phyloP scores from a whole-genome alignment of 2,329 filamentous ascomycete species.

The Sclerotinia spermophila region DNA sequence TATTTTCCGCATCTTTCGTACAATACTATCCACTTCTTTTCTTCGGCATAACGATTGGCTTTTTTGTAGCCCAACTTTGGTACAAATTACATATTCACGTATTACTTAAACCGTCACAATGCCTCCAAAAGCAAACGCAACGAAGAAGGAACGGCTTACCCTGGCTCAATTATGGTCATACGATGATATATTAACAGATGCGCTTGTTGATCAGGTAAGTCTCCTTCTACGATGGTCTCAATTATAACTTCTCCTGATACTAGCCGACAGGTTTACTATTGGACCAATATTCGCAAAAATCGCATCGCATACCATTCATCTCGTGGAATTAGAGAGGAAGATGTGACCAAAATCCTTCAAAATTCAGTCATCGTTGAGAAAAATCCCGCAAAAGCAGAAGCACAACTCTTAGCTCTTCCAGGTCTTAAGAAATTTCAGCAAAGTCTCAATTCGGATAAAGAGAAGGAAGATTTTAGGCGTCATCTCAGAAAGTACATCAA shows the following conservation, averaged over 20 bases:
- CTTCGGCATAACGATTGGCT: conserved; percentile 1
- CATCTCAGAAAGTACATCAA: conserved; percentile 89
- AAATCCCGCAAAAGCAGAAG: conserved; percentile 66
- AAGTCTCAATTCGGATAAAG: conserved; percentile 66
- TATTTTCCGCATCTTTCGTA: not conserved
- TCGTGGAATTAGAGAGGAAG: conserved; percentile 68
- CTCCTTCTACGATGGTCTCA: not conserved
- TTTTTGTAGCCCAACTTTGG: not conserved
- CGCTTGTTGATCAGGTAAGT: conserved; percentile 89
- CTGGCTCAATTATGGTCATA: conserved; percentile 85
- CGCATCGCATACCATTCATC: conserved; percentile 80
- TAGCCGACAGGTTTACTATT: conserved; percentile 75
- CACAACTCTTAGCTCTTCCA: conserved; percentile 65
- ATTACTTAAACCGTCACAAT: conserved; percentile 33
- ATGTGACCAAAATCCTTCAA: conserved; percentile 59
- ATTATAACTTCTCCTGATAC: conserved; percentile 5
- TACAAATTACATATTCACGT: not conserved
- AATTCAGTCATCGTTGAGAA: conserved; percentile 70
- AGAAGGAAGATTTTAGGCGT: conserved; percentile 79
- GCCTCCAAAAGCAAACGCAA: conserved; percentile 44
- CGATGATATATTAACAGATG: conserved; percentile 94
- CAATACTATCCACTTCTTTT: not conserved
- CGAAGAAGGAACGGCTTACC: conserved; percentile 71
- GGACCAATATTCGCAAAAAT: conserved; percentile 95
- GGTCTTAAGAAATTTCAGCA: conserved; percentile 70